These are phyloP conservation scores for Penicillium taxi DNA, from an alignment of 495 filamentous ascomycete genomes.

Conservation along the genomic window DNA sequence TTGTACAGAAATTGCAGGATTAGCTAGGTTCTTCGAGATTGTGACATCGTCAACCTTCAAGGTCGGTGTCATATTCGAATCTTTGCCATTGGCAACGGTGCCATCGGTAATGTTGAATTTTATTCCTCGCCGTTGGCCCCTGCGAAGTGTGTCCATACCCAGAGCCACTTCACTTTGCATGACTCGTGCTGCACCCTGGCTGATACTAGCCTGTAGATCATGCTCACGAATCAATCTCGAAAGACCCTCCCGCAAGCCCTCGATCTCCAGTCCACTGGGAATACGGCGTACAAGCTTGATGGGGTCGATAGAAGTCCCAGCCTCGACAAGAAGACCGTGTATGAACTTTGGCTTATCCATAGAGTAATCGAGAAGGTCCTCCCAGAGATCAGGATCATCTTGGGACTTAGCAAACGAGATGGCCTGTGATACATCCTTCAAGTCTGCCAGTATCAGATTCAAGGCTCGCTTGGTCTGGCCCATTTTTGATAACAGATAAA, in stretches of 20 bases:
- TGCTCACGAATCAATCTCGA: slow-evolving; percentile 84
- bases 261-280: slow-evolving; percentile 82
- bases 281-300: slow-evolving; percentile 84
- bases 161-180: slow-evolving; percentile 77
- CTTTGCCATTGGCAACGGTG: slow-evolving; percentile 3
- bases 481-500: slow-evolving; percentile 89
- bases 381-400: slow-evolving; percentile 84
- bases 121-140: slow-evolving; percentile 72
- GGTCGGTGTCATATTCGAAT: slow-evolving; percentile 29
- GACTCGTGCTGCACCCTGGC: slow-evolving; percentile 79
- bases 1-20: slow-evolving; percentile 16
- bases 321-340: slow-evolving; percentile 82
- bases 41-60: slow-evolving; percentile 17
- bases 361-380: slow-evolving; percentile 85
- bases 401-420: slow-evolving; percentile 92
- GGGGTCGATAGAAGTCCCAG: slow-evolving; percentile 85
- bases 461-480: slow-evolving; percentile 86
- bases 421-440: slow-evolving; percentile 81
- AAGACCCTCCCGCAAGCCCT: slow-evolving; percentile 77
- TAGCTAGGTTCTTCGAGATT: slow-evolving; percentile 13
- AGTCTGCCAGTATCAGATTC: slow-evolving; percentile 79
- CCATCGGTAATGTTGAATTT: slow-evolving; percentile 67
- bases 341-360: slow-evolving; percentile 98
- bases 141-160: slow-evolving; percentile 69
- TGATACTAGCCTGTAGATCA: slow-evolving; percentile 86